Conservation (phyloP, 2,329 filamentous ascomycete genomes). For the Monosporascus sp. region DNA sequence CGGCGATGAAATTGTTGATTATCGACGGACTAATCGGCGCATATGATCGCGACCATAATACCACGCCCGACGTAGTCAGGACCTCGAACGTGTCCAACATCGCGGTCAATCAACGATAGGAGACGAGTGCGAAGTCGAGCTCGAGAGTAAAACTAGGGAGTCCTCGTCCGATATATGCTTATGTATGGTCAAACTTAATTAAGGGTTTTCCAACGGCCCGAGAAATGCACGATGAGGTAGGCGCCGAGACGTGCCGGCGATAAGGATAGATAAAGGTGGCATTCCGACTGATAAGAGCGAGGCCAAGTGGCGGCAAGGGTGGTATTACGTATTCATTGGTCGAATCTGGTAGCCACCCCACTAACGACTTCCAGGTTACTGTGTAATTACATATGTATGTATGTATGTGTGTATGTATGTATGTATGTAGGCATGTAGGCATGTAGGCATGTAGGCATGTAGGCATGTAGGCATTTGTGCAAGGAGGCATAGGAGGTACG, state of each 20-base stretch:
- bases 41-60: slow-evolving; percentile 91
- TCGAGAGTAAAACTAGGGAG: not conserved
- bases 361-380: no score
- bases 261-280: slow-evolving; percentile 6
- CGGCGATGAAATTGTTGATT: slow-evolving; percentile 90
- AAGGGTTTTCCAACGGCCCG: not conserved
- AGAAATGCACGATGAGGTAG: slow-evolving; percentile 13
- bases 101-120: not conserved
- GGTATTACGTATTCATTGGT: not conserved
- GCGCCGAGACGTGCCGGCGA: not conserved
- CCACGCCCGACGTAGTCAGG: slow-evolving; percentile 89
- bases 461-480: no score
- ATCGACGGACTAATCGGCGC: slow-evolving; percentile 72
- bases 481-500: not conserved
- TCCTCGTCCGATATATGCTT: no score
- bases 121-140: not conserved
- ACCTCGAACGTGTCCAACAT: slow-evolving; percentile 99
- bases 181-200: no score
- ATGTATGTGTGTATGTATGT: no score
- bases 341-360: not conserved
- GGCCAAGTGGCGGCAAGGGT: no score
- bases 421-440: no score
- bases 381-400: no score
- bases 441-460: no score
- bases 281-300: not conserved